A percentile compares a stretch with the other conserved stretches of the same genome.
Conservation (phyloP, 2,329 filamentous ascomycete species). For the Ilyonectria mors-panacis region DNA sequence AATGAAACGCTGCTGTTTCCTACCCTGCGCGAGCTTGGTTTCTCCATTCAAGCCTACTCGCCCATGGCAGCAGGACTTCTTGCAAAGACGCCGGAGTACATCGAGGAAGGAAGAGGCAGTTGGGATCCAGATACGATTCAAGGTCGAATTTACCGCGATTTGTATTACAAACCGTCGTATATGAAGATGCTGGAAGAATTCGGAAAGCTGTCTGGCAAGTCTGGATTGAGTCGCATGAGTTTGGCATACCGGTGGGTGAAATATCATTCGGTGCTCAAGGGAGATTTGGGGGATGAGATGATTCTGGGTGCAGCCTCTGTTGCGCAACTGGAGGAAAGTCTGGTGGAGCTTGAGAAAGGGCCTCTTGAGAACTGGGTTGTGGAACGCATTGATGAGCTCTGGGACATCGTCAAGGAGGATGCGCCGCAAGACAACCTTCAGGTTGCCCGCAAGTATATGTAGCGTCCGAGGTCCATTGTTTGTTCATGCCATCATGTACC, state of each 20-base stretch:
- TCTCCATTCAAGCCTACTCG: slow-evolving; percentile 13
- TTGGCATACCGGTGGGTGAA: slow-evolving; percentile 16
- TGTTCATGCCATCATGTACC: no score
- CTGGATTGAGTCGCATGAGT: not conserved
- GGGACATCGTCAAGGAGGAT: slow-evolving; percentile 8
- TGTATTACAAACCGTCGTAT: slow-evolving; percentile 16
- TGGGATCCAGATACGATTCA: slow-evolving; percentile 2
- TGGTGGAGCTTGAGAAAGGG: slow-evolving; percentile 10
- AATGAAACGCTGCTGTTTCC: slow-evolving; percentile 11
- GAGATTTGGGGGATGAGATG: slow-evolving; percentile 3
- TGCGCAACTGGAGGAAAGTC: slow-evolving; percentile 3
- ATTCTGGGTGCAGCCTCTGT: slow-evolving; percentile 1
- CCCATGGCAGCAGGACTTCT: slow-evolving; percentile 8
- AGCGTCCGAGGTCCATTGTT: no score
- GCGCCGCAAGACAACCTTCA: not conserved
- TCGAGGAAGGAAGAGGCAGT: slow-evolving; percentile 4
- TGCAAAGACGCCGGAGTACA: slow-evolving; percentile 10
- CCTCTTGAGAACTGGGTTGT: slow-evolving; percentile 9
- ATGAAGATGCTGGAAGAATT: slow-evolving; percentile 12
- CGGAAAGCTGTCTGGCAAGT: slow-evolving; percentile 7
- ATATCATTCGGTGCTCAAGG: slow-evolving; percentile 5
- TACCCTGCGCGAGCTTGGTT: slow-evolving; percentile 8
- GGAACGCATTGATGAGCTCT: slow-evolving; percentile 9
- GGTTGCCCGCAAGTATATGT: not conserved
- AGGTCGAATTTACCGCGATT: slow-evolving; percentile 1